These are phyloP conservation scores for Ustulina deusta DNA, from an alignment of 2,329 filamentous ascomycete genomes.

Conservation along the genomic window DNA sequence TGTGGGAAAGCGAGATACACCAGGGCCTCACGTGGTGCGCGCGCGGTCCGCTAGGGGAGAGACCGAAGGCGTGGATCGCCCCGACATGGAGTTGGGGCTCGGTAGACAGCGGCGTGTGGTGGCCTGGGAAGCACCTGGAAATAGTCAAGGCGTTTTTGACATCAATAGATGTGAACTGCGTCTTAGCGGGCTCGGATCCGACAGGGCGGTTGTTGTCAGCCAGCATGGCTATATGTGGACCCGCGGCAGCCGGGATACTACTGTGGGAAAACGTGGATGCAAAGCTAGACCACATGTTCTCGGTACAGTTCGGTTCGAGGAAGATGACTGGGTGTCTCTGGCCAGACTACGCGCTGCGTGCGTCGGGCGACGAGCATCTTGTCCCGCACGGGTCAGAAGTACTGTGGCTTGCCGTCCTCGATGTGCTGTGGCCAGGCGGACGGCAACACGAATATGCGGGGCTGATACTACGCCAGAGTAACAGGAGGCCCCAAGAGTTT, in stretches of 20 bases:
- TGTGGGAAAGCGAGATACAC: constrained; percentile 3
- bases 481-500: neutral
- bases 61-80: neutral
- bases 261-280: neutral
- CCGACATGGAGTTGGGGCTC: constrained; percentile 18
- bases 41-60: neutral
- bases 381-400: neutral
- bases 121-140: neutral
- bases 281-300: constrained; percentile 5
- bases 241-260: neutral
- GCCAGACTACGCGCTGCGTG: neutral
- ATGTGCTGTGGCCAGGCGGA: neutral
- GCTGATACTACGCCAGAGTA: neutral
- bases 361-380: neutral
- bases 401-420: neutral
- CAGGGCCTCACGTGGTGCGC: neutral
- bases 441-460: neutral
- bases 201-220: constrained; percentile 4
- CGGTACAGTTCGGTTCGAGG: neutral
- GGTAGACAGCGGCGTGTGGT: neutral
- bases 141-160: constrained; percentile 1
- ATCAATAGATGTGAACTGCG: neutral
- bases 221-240: neutral
- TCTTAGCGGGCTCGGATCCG: constrained; percentile 4
- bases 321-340: neutral